phyloP scores from a whole-genome alignment of 2,329 filamentous ascomycete genomes.

The Microascus cirrosus region DNA sequence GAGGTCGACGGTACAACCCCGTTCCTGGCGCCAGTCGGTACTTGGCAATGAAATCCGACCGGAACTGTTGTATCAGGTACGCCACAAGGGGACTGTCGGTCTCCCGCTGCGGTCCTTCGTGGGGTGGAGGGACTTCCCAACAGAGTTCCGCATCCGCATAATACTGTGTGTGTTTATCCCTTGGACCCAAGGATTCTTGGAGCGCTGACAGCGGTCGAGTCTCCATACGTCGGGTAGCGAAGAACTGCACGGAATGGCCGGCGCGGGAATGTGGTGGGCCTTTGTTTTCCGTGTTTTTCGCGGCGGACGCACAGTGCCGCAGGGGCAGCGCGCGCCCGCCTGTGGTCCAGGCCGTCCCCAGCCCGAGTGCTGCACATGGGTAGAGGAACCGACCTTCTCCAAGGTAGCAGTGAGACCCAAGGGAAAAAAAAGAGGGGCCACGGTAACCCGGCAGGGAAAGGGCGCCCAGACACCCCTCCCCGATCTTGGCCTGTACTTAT shows the following conservation, averaged over 20 bases:
- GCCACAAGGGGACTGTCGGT: too few species aligned
- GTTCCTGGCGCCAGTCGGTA: not conserved
- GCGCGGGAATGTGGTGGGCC: not conserved
- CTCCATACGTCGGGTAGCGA: not conserved
- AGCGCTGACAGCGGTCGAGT: not conserved
- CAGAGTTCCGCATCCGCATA: not conserved
- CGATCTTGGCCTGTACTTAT: not conserved
- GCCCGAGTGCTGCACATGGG: not conserved
- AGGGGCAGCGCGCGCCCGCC: not conserved
- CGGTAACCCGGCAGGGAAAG: not conserved
- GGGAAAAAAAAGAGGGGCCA: not conserved
- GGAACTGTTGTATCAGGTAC: too few species aligned
- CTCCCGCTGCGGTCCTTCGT: too few species aligned
- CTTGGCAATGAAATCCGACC: not conserved
- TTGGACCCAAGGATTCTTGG: not conserved
- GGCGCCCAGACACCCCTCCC: not conserved
- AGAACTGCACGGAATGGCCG: not conserved
- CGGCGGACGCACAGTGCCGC: not conserved
- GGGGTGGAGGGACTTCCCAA: too few species aligned
- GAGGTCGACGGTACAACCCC: too few species aligned
- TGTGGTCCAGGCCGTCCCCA: not conserved
- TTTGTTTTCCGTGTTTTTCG: not conserved
- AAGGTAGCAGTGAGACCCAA: not conserved
- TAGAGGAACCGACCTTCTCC: not conserved
- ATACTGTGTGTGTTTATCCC: not conserved